Evolutionary conservation across 1,284 basidiomycete species (phyloP).

Genomic region (Ustilago esculenta): DNA sequence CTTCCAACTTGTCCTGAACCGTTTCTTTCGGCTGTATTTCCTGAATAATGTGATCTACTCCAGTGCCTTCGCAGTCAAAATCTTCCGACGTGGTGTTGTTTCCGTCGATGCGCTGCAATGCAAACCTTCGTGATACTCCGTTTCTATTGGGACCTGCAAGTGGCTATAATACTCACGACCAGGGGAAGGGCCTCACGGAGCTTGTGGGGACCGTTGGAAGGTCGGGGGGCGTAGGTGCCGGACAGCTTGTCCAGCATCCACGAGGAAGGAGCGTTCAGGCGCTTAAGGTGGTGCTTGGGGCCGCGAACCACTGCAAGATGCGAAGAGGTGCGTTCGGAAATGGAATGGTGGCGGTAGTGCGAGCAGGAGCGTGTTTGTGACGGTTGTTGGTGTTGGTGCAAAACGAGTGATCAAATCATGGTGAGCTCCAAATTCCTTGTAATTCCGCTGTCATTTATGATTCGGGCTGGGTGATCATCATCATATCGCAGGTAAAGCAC

Average conservation of each 20-base stretch:
- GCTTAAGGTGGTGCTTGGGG: slow-evolving; percentile 99
- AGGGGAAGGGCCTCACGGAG: slow-evolving; percentile 89
- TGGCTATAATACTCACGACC: slow-evolving; percentile 63
- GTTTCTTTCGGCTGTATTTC: no score
- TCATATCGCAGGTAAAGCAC: slow-evolving; percentile 14
- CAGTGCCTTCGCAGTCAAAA: no score
- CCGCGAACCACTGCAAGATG: slow-evolving; percentile 72
- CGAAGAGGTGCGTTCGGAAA: slow-evolving; percentile 1
- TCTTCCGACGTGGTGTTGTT: neutral
- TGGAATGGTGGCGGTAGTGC: neutral
- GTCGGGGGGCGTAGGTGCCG: slow-evolving; percentile 96
- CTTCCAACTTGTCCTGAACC: no score
- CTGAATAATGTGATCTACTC: no score
- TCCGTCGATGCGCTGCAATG: neutral
- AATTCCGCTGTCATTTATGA: neutral
- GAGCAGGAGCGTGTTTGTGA: neutral
- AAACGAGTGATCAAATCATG: slow-evolving; percentile 11
- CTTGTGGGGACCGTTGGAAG: slow-evolving; percentile 98
- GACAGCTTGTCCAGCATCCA: slow-evolving; percentile 99
- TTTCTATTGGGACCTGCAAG: neutral
- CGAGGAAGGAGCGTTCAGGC: slow-evolving; percentile 93
- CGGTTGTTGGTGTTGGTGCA: slow-evolving; percentile 2
- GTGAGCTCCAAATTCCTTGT: slow-evolving; percentile 21
- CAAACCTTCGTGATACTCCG: slow-evolving; percentile 12
- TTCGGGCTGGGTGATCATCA: slow-evolving; percentile 1